Percentiles rank a stretch among this genome's conserved stretches.
phyloP scores from a whole-genome alignment of 495 filamentous ascomycete genomes.

The Bryoglossum gracile region DNA sequence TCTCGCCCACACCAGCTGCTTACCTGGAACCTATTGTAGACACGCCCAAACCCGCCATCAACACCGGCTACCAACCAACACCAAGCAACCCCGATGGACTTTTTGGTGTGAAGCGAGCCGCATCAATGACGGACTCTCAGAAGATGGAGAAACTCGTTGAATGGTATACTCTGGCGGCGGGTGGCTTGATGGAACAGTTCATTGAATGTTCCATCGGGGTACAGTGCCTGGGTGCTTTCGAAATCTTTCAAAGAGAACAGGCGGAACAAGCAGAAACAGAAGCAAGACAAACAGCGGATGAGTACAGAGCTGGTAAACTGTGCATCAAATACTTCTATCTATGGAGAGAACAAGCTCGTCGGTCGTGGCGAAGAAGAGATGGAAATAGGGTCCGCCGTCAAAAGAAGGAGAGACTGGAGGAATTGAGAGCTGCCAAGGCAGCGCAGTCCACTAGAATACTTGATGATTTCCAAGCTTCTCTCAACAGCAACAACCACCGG shows the following conservation, averaged over 20 bases:
- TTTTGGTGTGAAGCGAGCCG: no score
- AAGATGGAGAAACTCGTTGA: no score
- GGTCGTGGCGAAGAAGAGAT: constrained; percentile 12
- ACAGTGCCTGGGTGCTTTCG: constrained; percentile 28
- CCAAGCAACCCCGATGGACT: no score
- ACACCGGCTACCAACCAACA: no score
- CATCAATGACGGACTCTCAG: no score
- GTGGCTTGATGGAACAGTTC: constrained; percentile 26
- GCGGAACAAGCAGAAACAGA: constrained; percentile 35
- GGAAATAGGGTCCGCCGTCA: constrained; percentile 19
- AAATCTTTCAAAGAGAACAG: constrained; percentile 30
- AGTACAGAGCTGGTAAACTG: constrained; percentile 35
- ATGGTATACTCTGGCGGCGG: constrained; percentile 20
- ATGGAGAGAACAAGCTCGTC: constrained; percentile 37
- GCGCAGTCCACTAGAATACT: constrained; percentile 15
- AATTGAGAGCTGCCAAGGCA: constrained; percentile 14
- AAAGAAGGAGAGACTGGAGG: constrained; percentile 21
- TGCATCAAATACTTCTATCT: constrained; percentile 39
- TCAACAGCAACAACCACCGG: not conserved
- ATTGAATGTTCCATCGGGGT: constrained; percentile 28
- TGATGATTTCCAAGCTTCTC: constrained; percentile 23
- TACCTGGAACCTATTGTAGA: no score
- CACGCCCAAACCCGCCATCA: no score
- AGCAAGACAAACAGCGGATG: constrained; percentile 21
- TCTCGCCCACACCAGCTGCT: no score